Evolutionary conservation across 2,329 filamentous ascomycete species (phyloP).

Genomic region (Hypomyces perniciosus): DNA sequence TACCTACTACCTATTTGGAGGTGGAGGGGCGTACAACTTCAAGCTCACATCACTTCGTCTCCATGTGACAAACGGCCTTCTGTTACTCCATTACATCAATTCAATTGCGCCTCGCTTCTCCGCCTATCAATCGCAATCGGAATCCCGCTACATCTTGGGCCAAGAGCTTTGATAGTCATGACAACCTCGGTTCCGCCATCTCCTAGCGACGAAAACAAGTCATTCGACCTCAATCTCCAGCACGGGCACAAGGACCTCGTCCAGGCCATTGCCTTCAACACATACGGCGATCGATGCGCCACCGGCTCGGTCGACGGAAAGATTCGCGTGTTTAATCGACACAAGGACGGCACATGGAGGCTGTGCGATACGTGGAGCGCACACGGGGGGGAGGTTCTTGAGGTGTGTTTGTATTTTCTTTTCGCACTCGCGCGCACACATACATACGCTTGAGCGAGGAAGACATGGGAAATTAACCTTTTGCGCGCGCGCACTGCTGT

Average conservation of each 20-base stretch:
- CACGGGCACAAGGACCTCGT: constrained; percentile 76
- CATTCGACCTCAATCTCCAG: constrained; percentile 57
- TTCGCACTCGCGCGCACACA: background rate
- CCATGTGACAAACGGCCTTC: too few species aligned
- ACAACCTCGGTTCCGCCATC: constrained; percentile 28
- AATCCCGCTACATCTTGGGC: background rate
- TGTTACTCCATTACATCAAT: too few species aligned
- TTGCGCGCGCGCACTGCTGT: too few species aligned
- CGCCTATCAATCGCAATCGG: background rate
- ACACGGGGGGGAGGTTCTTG: constrained; percentile 83
- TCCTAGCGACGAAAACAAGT: constrained; percentile 39
- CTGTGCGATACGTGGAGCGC: constrained; percentile 84
- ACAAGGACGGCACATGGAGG: constrained; percentile 71
- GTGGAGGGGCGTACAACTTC: too few species aligned
- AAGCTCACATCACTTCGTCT: too few species aligned
- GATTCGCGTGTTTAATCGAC: constrained; percentile 83
- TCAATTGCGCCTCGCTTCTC: too few species aligned
- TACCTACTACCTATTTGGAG: too few species aligned
- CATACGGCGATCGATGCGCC: constrained; percentile 84
- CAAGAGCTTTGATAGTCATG: constrained; percentile 18
- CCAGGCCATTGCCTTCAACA: constrained; percentile 82
- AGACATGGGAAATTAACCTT: too few species aligned
- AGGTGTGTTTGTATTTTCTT: constrained; percentile 48
- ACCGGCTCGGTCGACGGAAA: constrained; percentile 89
- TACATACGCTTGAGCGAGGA: too few species aligned